Base-by-base conservation (phyloP, 768 basidiomycete species). In the Suillus decipiens region DNA sequence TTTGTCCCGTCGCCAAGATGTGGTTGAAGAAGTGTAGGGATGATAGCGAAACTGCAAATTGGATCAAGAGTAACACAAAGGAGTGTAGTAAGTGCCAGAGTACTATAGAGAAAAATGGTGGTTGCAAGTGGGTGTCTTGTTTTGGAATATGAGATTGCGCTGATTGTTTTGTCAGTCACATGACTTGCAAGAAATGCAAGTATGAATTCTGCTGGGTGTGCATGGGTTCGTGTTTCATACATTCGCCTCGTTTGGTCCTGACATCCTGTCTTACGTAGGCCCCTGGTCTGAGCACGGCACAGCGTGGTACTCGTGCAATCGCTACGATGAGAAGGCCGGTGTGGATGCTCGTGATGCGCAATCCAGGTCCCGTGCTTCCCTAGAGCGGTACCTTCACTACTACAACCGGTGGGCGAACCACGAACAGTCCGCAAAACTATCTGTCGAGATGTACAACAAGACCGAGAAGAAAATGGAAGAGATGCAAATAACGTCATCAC, bases 401-500 rank as follows among this genome's bases (percentile, higher is more conserved):
- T 99, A 98, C 81, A 99, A 97, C 75, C 93, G 97, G 45, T 99
- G 94, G 93, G 93, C 97, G 9, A 99, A 99, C 76, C 97, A 99
- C 78, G 97, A 99, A 73, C 96, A 97, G 73, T 97, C 96, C n/a
- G 95, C 96, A 58, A 96, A 95, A 77, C 88, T 99, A 58, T 95
- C 96, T 19, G 75, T 92, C 17, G 95, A 98, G 67, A 81, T 99
- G 47, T 96, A 96, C 75, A 84, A 84, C 61, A 95, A 95, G 81
- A 98, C 96, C 14, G 96, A 99, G 84, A 95, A 96, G 86, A 98
- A 98, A 88, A 99, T 99, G 97, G 95, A 98, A 76, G 95, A 97
- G 78, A 96, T 99, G 90, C 97, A 99, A 80, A 85, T 95, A 66
- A 89, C 89, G 12, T 95, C 93, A 2, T 84, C 88, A 61, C 78